Base-by-base conservation (phyloP, 495 filamentous ascomycete species). In the Trypethelium eluteriae region DNA sequence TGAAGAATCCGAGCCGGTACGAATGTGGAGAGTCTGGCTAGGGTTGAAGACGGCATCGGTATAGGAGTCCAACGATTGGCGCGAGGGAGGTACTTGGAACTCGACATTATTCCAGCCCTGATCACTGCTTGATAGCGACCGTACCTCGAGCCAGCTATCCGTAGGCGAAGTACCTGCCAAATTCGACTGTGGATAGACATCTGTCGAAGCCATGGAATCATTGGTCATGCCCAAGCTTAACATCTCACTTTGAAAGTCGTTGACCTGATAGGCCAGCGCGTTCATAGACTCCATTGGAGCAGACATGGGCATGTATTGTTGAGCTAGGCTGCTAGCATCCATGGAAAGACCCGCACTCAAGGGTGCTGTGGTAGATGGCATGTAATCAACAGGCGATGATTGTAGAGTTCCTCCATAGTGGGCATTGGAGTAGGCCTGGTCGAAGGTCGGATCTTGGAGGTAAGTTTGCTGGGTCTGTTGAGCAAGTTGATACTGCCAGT, bases 1-100 rank as follows among this genome's bases (percentile, higher is more conserved):
- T 0, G 92, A 93, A 2, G 91, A 92, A 66, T 93, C 89, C 9
- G 92, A 96, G 69, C 88, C 84, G 63, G 88, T 93, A 62, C 92
- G 85, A 70, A 92, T 79, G 76, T 96, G 92, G 59, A 96, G 79
- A 0, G 90, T 91, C 75, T 95, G 88, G 66, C 85, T 84, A 2
- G 92, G 92, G 74, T 95, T 94, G 78, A 93, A 92, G 66, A 95
- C 91, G 64, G 79, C 77, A 59, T 78, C 76, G 59, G 84, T 79
- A 73, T 77, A 83, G 6, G 80, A 77, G 66, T 82, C 76, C 78
- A 70, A 81, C 75, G 75, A 85, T 69, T 74, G 86, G 73, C 75
- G 81, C 73, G 72, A 71, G 11, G 80, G 80, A 14, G 74, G 64
- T 36, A 36, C 53, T 59, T 59, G 53, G 66, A 83, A 80, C 67